Base-by-base conservation (phyloP, 345 rosid species). In the Hibiscus trionum region DNA sequence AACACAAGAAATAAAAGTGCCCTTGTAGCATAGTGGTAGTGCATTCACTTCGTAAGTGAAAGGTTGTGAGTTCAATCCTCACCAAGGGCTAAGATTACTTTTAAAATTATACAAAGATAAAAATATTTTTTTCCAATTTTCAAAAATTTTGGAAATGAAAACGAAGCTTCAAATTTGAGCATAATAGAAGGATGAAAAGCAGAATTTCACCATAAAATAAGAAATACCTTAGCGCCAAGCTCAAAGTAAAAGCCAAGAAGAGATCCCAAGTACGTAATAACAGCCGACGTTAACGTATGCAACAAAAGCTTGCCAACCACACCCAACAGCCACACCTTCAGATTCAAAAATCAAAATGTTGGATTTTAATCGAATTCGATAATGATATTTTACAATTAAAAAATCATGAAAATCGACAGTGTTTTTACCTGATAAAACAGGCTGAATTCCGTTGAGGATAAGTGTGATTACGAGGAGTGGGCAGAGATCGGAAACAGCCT, bases 221-320 rank as follows among this genome's bases (percentile, higher is more conserved):
- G 14, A 0, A 7, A 35, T 84, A 77, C 97, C 93, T 86, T 86
- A 26, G 88, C 97, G 56, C 85, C 93, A 21, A 85, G 72, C 0
- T 84, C 76, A 77, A 83, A 85, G 79, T 85, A 82, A 59, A 89
- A 89, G 6, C 97, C 95, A 9, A 89, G 75, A 50, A 85, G 71
- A 0, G 72, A 62, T 0, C 93, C 97, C 96, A 15, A 91, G 74
- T 14, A 79, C 73, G 61, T 88, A 88, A 55, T 89, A 91, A 21
- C 96, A 91, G 27, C 86, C 97, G 1, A 87, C 75, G 17, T 91
- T 91, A 4, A 91, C 87, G 66, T 86, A 89, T 0, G 96, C 97
- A 16, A 89, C 96, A 70, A 81, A 84, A 17, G 81, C 75, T 84
- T 87, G 97, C 94, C 97, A 89, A 39, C 94, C 97, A 11, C 97